A percentile compares a stretch with the other conserved stretches of the same genome.
These are phyloP conservation scores for Hymenoscyphus fructigenus DNA, from an alignment of 2,329 filamentous ascomycete genomes.

Conservation along the genomic window DNA sequence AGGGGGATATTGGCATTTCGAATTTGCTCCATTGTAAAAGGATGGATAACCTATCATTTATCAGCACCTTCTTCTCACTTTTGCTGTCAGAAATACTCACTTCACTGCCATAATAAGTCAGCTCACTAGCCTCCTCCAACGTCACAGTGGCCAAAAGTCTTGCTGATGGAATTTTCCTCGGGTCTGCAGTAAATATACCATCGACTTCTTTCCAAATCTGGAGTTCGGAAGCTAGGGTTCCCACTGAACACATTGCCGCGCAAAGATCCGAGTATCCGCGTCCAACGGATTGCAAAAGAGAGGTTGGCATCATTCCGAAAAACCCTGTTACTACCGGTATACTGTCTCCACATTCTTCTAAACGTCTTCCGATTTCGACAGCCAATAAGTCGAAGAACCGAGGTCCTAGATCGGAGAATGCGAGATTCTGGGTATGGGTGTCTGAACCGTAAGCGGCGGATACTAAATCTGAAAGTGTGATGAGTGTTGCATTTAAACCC, in stretches of 20 bases:
- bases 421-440: slow-evolving; percentile 6
- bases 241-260: slow-evolving; percentile 67
- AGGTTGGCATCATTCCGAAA: slow-evolving; percentile 66
- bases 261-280: slow-evolving; percentile 72
- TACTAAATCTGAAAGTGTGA: slow-evolving; percentile 15
- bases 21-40: slow-evolving; percentile 69
- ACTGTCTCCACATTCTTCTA: slow-evolving; percentile 13
- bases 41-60: slow-evolving; percentile 59
- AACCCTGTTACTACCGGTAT: slow-evolving; percentile 47
- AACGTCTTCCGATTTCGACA: slow-evolving; percentile 6
- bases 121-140: slow-evolving; percentile 62
- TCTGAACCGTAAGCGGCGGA: slow-evolving; percentile 6
- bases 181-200: slow-evolving; percentile 71
- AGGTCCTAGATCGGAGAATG: slow-evolving; percentile 13
- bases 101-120: slow-evolving; percentile 56
- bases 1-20: slow-evolving; percentile 65
- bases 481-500: slow-evolving; percentile 15
- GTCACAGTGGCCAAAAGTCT: slow-evolving; percentile 59
- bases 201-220: slow-evolving; percentile 77
- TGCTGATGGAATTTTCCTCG: slow-evolving; percentile 65
- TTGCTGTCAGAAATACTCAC: slow-evolving; percentile 5
- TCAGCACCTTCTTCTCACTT: not conserved
- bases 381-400: slow-evolving; percentile 14
- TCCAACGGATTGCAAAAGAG: slow-evolving; percentile 63
- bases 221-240: slow-evolving; percentile 59